A percentile compares a stretch with the other conserved stretches of the same genome.
phyloP scores from a whole-genome alignment of 768 basidiomycete genomes.

The Leccinum longicurvipes region DNA sequence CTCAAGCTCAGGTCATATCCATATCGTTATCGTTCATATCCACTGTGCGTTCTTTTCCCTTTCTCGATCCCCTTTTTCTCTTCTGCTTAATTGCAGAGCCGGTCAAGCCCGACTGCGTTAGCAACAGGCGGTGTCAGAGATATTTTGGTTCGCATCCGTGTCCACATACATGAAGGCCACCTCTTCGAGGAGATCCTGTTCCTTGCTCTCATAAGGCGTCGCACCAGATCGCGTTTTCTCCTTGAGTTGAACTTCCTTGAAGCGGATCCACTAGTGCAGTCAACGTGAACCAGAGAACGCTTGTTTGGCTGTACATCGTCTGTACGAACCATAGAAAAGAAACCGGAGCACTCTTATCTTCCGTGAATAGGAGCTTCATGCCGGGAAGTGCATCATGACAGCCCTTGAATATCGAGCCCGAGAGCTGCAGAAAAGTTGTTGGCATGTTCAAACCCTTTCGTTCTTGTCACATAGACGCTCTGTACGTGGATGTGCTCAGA shows the following conservation, averaged over 20 bases:
- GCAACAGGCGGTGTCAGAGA: neutral
- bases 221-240: slow-evolving; percentile 33
- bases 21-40: slow-evolving; percentile 15
- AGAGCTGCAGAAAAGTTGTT: slow-evolving; percentile 72
- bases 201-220: slow-evolving; percentile 2
- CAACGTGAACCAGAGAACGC: slow-evolving; percentile 45
- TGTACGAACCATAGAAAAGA: slow-evolving; percentile 28
- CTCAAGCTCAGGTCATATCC: slow-evolving; percentile 13
- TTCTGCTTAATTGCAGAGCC: slow-evolving; percentile 7
- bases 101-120: neutral
- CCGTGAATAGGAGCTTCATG: slow-evolving; percentile 73
- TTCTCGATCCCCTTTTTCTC: slow-evolving; percentile 16
- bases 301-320: slow-evolving; percentile 53
- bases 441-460: slow-evolving; percentile 72
- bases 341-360: slow-evolving; percentile 51
- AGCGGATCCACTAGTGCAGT: slow-evolving; percentile 60
- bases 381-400: slow-evolving; percentile 64
- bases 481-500: slow-evolving; percentile 65
- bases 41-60: slow-evolving; percentile 28
- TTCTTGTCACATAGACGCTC: slow-evolving; percentile 24
- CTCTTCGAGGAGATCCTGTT: slow-evolving; percentile 17
- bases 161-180: slow-evolving; percentile 20
- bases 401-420: slow-evolving; percentile 72
- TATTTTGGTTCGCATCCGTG: neutral
- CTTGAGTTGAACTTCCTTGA: slow-evolving; percentile 64